phyloP scores from a whole-genome alignment of 2,329 filamentous ascomycete species.

The Xylariaceae sp. region DNA sequence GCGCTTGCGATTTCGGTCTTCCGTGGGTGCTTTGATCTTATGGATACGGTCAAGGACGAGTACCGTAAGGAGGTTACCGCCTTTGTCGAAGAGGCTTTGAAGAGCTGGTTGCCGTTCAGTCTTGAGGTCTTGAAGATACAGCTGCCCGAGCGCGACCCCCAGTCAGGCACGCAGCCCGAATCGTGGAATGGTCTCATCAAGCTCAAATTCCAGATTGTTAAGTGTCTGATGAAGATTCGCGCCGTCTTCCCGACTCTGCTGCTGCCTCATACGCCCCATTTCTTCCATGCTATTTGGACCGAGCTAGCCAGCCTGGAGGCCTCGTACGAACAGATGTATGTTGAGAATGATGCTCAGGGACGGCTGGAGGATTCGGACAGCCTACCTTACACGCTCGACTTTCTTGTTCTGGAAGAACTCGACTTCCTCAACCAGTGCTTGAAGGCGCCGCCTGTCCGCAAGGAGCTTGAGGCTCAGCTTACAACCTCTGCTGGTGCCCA shows the following conservation, averaged over 20 bases:
- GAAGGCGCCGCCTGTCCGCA: slow-evolving; percentile 79
- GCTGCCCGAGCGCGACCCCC: slow-evolving; percentile 62
- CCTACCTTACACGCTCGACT: slow-evolving; percentile 91
- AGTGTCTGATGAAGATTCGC: slow-evolving; percentile 85
- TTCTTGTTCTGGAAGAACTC: slow-evolving; percentile 86
- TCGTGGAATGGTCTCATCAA: slow-evolving; percentile 77
- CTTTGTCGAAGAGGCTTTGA: slow-evolving; percentile 82
- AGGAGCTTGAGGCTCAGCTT: slow-evolving; percentile 80
- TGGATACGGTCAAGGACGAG: slow-evolving; percentile 95
- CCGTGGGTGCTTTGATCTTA: slow-evolving; percentile 83
- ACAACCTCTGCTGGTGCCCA: slow-evolving; percentile 53
- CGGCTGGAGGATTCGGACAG: slow-evolving; percentile 84
- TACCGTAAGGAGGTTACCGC: slow-evolving; percentile 79
- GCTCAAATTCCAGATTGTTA: slow-evolving; percentile 89
- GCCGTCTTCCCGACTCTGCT: slow-evolving; percentile 76
- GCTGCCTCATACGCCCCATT: slow-evolving; percentile 70
- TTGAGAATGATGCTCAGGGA: slow-evolving; percentile 78
- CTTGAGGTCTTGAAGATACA: slow-evolving; percentile 68
- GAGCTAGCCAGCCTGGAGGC: slow-evolving; percentile 71
- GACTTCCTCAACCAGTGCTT: slow-evolving; percentile 92
- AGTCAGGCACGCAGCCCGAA: slow-evolving; percentile 51
- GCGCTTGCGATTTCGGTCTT: slow-evolving; percentile 88
- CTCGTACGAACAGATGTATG: slow-evolving; percentile 77
- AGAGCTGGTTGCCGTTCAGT: slow-evolving; percentile 87
- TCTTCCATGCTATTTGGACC: slow-evolving; percentile 86